Percentiles rank a stretch among this genome's conserved stretches.
Evolutionary conservation across 768 basidiomycete species (phyloP).

Genomic region (Phanerochaete sordida): DNA sequence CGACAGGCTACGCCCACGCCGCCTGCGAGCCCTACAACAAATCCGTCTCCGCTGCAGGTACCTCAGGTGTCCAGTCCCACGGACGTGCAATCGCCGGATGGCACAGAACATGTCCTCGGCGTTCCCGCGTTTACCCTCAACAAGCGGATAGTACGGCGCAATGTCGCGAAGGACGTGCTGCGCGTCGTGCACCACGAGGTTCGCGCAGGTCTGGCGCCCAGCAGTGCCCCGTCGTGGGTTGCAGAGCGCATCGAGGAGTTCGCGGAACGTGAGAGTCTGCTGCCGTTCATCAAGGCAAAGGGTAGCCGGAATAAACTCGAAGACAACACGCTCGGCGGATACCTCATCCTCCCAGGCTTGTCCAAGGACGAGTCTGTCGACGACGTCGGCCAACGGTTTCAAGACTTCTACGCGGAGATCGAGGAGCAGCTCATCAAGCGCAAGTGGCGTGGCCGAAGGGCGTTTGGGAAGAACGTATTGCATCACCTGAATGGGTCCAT

Average conservation of each 20-base stretch:
- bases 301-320: conserved; percentile 6
- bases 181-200: conserved; percentile 54
- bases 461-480: conserved; percentile 6
- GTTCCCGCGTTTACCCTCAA: conserved; percentile 61
- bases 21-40: conserved; percentile 24
- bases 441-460: conserved; percentile 31
- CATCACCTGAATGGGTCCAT: conserved; percentile 4
- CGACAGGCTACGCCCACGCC: conserved; percentile 30
- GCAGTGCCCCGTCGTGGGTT: conserved; percentile 52
- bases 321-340: conserved; percentile 7
- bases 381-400: conserved; percentile 51
- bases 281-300: conserved; percentile 36
- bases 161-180: conserved; percentile 52
- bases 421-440: conserved; percentile 59
- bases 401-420: conserved; percentile 65
- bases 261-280: conserved; percentile 50
- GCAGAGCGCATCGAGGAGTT: conserved; percentile 56
- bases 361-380: conserved; percentile 41
- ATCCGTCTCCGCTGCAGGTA: conserved; percentile 26
- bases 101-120: conserved; percentile 40
- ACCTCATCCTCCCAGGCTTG: conserved; percentile 6
- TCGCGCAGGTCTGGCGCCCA: conserved; percentile 39
- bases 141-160: conserved; percentile 46
- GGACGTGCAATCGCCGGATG: conserved; percentile 6
- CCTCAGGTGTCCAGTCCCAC: conserved; percentile 27